These are phyloP conservation scores for Skeletonema menzelii DNA, from an alignment of 108 stramenopile genomes.

Conservation along the genomic window DNA sequence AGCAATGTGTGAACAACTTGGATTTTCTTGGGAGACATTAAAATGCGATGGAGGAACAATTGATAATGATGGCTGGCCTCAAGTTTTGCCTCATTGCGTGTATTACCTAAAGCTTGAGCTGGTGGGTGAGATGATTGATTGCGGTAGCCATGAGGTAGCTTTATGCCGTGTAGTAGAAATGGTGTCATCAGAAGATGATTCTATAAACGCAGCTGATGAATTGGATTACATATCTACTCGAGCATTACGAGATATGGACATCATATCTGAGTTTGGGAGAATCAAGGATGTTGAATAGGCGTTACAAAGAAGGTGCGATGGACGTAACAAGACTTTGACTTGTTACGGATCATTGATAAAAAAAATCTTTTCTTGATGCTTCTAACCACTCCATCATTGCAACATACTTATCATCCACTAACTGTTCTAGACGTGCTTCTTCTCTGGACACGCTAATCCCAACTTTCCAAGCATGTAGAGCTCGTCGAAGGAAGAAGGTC, in stretches of 20 bases:
- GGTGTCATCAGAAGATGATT: conserved; percentile 4
- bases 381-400: conserved; percentile 24
- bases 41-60: background rate
- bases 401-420: conserved; percentile 23
- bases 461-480: conserved; percentile 19
- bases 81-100: conserved; percentile 65
- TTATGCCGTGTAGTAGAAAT: conserved; percentile 59
- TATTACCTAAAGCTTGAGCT: conserved; percentile 56
- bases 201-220: background rate
- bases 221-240: conserved; percentile 47
- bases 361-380: background rate
- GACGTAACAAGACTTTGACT: background rate
- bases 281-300: conserved; percentile 11
- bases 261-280: conserved; percentile 71
- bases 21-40: conserved; percentile 47
- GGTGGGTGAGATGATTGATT: conserved; percentile 58
- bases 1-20: conserved; percentile 44
- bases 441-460: conserved; percentile 4
- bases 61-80: conserved; percentile 17
- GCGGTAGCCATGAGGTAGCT: conserved; percentile 73
- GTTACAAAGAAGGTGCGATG: background rate
- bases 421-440: conserved; percentile 13
- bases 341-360: background rate
- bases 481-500: conserved; percentile 5
- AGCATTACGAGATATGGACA: conserved; percentile 52